Conservation (phyloP, 2,329 filamentous ascomycete genomes). For the Fusarium palustre region DNA sequence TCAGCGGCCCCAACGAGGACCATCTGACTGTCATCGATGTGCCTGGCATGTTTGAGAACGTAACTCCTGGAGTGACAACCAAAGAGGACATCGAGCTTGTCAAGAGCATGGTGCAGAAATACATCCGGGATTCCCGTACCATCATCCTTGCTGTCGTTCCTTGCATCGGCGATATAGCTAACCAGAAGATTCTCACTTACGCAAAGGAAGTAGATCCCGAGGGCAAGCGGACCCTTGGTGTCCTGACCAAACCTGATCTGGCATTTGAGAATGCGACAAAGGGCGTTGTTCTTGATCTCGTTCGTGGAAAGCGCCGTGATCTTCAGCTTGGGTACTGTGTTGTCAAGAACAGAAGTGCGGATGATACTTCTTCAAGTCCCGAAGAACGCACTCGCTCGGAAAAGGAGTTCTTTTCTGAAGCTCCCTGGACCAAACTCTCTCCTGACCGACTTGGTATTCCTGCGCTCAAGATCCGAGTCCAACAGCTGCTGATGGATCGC, state of each 20-base stretch:
- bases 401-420: slow-evolving; percentile 52
- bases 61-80: slow-evolving; percentile 54
- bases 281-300: slow-evolving; percentile 55
- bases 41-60: slow-evolving; percentile 61
- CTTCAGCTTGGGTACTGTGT: slow-evolving; percentile 62
- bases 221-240: slow-evolving; percentile 58
- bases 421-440: slow-evolving; percentile 52
- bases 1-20: slow-evolving; percentile 58
- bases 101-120: slow-evolving; percentile 59
- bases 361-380: slow-evolving; percentile 52
- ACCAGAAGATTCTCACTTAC: slow-evolving; percentile 55
- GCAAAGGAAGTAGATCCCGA: slow-evolving; percentile 54
- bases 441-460: slow-evolving; percentile 51
- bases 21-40: slow-evolving; percentile 67
- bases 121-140: slow-evolving; percentile 60
- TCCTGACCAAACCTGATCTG: slow-evolving; percentile 71
- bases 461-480: slow-evolving; percentile 52
- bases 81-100: slow-evolving; percentile 60
- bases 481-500: slow-evolving; percentile 54
- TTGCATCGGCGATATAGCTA: slow-evolving; percentile 56
- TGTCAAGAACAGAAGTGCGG: slow-evolving; percentile 61
- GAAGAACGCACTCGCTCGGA: slow-evolving; percentile 51
- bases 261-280: slow-evolving; percentile 56
- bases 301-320: slow-evolving; percentile 55
- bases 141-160: slow-evolving; percentile 63